These are phyloP conservation scores for Glycine tomentella DNA, from an alignment of 306 rosid species.

Conservation along the genomic window DNA sequence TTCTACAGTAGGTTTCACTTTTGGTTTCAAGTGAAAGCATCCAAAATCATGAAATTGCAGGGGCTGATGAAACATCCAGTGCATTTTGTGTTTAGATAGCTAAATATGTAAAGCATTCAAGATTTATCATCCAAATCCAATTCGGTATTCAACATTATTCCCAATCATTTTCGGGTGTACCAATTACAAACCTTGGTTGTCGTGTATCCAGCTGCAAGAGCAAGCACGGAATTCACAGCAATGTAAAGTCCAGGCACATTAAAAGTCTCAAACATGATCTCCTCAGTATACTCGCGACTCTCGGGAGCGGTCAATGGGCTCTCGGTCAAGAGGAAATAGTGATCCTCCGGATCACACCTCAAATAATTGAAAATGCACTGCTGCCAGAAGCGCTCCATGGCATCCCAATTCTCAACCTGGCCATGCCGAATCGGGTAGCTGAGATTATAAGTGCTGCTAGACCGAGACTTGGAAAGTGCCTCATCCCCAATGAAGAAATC, in stretches of 20 bases:
- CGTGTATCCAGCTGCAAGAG: slow-evolving; percentile 99
- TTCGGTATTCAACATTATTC: slow-evolving; percentile 45
- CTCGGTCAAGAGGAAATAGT: slow-evolving; percentile 92
- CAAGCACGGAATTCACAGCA: slow-evolving; percentile 97
- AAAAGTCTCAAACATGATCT: slow-evolving; percentile 98
- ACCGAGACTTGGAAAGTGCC: slow-evolving; percentile 80
- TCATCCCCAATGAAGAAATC: slow-evolving; percentile 98
- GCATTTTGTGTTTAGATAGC: slow-evolving; percentile 19
- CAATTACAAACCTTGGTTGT: slow-evolving; percentile 93
- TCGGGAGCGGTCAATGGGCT: slow-evolving; percentile 99
- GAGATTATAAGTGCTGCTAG: slow-evolving; percentile 85
- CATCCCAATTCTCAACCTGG: slow-evolving; percentile 96
- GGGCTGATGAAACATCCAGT: neutral
- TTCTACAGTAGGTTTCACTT: neutral
- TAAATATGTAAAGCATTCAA: slow-evolving; percentile 22
- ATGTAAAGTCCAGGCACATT: slow-evolving; percentile 98
- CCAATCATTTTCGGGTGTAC: slow-evolving; percentile 17
- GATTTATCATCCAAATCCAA: slow-evolving; percentile 41
- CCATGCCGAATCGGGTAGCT: slow-evolving; percentile 87
- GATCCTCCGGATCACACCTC: slow-evolving; percentile 99
- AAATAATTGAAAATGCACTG: slow-evolving; percentile 89
- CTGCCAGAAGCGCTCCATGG: slow-evolving; percentile 99
- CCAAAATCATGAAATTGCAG: slow-evolving; percentile 28
- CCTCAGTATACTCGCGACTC: slow-evolving; percentile 97
- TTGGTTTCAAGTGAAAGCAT: slow-evolving; percentile 33